These are phyloP conservation scores for Citrus mangshanensis DNA, from an alignment of 345 rosid genomes.

Conservation along the genomic window DNA sequence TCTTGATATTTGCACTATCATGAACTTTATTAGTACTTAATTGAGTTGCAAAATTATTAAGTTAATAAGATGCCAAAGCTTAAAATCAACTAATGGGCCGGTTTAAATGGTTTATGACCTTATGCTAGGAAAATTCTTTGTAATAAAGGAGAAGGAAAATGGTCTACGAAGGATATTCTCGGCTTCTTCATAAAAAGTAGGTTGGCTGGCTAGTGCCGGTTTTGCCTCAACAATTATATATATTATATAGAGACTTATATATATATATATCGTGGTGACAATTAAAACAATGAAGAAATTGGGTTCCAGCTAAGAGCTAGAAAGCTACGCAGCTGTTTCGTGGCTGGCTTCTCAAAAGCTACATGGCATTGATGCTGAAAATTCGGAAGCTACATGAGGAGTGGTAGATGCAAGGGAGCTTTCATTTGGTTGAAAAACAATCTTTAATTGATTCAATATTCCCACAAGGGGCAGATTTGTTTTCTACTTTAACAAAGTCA, in stretches of 20 bases:
- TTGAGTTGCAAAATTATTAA: background rate
- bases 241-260: too few species aligned
- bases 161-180: background rate
- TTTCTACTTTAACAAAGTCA: background rate
- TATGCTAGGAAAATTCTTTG: background rate
- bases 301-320: background rate
- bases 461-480: background rate
- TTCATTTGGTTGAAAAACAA: background rate
- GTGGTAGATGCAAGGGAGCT: background rate
- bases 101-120: background rate
- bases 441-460: background rate
- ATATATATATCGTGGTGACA: too few species aligned
- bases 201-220: background rate
- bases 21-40: background rate
- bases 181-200: background rate
- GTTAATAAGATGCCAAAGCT: background rate
- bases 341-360: constrained; percentile 4
- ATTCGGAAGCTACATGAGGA: background rate
- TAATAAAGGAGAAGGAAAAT: background rate
- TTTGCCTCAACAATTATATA: background rate
- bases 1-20: background rate
- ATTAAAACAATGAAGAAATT: background rate
- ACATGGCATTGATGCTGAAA: background rate
- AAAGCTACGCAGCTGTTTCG: background rate
- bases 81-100: background rate